phyloP scores from a whole-genome alignment of 495 filamentous ascomycete species.

The Xylaria nigripes region DNA sequence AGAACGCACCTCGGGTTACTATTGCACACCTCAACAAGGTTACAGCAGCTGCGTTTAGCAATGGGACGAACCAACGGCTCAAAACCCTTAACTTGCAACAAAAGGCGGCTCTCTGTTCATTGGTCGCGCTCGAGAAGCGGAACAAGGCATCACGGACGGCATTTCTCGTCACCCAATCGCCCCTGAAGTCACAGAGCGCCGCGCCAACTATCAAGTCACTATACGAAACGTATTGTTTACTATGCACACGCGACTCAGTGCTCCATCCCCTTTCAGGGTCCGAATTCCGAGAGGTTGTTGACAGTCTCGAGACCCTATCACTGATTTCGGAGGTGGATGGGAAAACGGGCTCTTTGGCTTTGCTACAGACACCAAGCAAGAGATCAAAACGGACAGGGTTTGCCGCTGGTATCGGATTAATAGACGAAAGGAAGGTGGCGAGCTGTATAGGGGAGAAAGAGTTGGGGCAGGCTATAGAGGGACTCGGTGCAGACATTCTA shows the following conservation, averaged over 20 bases:
- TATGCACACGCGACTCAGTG: constrained; percentile 76
- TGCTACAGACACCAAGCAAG: constrained; percentile 52
- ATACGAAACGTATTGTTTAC: constrained; percentile 65
- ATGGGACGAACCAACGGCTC: constrained; percentile 73
- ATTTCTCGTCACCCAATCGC: constrained; percentile 41
- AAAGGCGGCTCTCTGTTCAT: constrained; percentile 85
- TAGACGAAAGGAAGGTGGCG: constrained; percentile 62
- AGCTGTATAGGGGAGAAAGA: constrained; percentile 74
- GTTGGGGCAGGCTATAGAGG: constrained; percentile 60
- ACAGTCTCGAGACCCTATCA: constrained; percentile 75
- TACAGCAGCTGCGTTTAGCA: constrained; percentile 75
- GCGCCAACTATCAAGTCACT: constrained; percentile 71
- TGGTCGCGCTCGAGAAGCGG: constrained; percentile 69
- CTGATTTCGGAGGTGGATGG: constrained; percentile 71
- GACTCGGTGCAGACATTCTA: constrained; percentile 52
- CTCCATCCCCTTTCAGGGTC: constrained; percentile 78
- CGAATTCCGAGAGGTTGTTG: constrained; percentile 92
- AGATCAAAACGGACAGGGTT: constrained; percentile 38
- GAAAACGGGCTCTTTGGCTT: constrained; percentile 54
- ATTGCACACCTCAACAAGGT: constrained; percentile 88
- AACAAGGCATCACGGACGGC: constrained; percentile 36
- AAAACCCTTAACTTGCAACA: constrained; percentile 88
- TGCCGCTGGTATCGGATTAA: constrained; percentile 25
- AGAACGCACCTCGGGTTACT: constrained; percentile 80
- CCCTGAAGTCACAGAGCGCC: constrained; percentile 23